Evolutionary conservation across 2,329 filamentous ascomycete species (phyloP).

Genomic region (Chlorencoelia australis): DNA sequence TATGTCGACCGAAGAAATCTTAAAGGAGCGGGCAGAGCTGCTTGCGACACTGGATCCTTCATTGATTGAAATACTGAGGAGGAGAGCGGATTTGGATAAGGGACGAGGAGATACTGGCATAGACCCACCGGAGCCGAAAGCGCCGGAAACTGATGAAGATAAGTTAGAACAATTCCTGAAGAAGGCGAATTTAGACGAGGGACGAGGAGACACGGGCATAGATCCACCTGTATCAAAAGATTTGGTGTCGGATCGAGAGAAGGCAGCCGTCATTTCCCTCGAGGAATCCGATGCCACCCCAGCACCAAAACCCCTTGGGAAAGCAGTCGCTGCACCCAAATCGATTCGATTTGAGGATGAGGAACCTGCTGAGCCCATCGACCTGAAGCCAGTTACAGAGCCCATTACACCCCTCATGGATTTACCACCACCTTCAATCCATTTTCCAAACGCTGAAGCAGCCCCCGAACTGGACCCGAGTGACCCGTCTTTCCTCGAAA

Average conservation of each 20-base stretch:
- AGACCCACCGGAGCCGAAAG: slow-evolving; percentile 5
- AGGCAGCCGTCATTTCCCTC: not conserved
- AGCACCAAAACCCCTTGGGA: slow-evolving; percentile 18
- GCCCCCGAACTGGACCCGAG: slow-evolving; percentile 71
- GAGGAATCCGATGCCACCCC: slow-evolving; percentile 8
- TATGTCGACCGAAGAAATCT: slow-evolving; percentile 78
- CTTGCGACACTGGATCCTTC: slow-evolving; percentile 65
- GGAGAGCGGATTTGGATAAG: slow-evolving; percentile 25
- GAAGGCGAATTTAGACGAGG: slow-evolving; percentile 26
- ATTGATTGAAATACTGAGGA: slow-evolving; percentile 65
- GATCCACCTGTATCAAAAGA: slow-evolving; percentile 8
- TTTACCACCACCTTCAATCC: slow-evolving; percentile 31
- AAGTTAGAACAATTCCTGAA: no score
- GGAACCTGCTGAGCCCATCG: slow-evolving; percentile 35
- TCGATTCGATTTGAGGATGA: slow-evolving; percentile 29
- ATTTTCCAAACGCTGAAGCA: slow-evolving; percentile 33
- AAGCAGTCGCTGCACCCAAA: slow-evolving; percentile 31
- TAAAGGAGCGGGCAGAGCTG: slow-evolving; percentile 70
- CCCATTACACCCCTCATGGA: slow-evolving; percentile 47
- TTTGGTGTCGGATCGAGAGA: not conserved
- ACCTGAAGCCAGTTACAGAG: slow-evolving; percentile 25
- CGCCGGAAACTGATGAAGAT: not conserved
- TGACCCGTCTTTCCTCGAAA: slow-evolving; percentile 71
- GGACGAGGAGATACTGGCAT: slow-evolving; percentile 25
- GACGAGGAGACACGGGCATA: slow-evolving; percentile 25